Base-by-base conservation (phyloP, 1,139 yeast genomes). In the Suhomyces panamericanus region DNA sequence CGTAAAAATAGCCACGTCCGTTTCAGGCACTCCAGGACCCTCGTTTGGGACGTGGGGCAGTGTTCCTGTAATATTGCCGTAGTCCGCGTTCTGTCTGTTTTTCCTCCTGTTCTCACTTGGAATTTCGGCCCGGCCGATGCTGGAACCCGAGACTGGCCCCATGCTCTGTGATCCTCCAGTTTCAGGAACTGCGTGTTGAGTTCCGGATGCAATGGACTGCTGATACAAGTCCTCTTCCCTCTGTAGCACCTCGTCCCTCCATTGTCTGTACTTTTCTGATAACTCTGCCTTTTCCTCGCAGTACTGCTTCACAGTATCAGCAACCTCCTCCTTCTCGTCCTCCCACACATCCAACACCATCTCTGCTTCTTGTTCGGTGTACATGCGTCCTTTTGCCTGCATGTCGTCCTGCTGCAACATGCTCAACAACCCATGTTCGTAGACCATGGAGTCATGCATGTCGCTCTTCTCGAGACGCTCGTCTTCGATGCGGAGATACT, bases 381-480 rank as follows among this genome's bases (percentile, higher is more conserved):
- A 54, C 15, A 52, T 32, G 11, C 16, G 28, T 10, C 41, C 47
- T 9, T 38, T 32, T 10, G 33, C 31, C 20, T 38, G 36, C 11
- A 47, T 40, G 10, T 44, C 28, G 24, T 44, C 38, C 9, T 46
- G 42, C 12, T 44, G 46, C 49, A 56, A 41, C 40, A 35, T 36
- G 1, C 54, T 49, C 33, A 47, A 46, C 29, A 60, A 44, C 7
- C 58, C 61, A 20, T 58, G 62, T 41, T 66, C 68, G 37, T 65
- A 52, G 28, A 54, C 51, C 22, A 50, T 48, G 32, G 63, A 58
- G 27, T 54, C 57, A 28, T 33, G 36, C 9, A 31, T 33, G 41
- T 65, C 70, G 3, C 33, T 35, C 7, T 44, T 42, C 8, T 66
- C 64, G 15, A 64, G 47, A 1, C 40, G 37, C 17, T 48, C 38